These are phyloP conservation scores for Scleromitrula shiraiana DNA, from an alignment of 2,329 filamentous ascomycete species.

Conservation along the genomic window DNA sequence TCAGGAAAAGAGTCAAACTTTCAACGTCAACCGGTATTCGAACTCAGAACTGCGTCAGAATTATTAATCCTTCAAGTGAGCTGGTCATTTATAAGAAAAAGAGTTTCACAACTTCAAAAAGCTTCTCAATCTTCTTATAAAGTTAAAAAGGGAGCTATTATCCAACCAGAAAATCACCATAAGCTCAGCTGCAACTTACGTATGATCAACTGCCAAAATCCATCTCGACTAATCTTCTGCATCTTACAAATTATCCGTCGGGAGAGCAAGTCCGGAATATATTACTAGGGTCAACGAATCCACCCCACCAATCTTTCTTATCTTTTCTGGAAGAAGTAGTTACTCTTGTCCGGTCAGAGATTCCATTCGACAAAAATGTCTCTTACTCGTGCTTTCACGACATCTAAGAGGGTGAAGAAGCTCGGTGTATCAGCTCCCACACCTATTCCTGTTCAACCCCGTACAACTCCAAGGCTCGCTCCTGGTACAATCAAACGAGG, in stretches of 20 bases:
- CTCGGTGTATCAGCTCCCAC: slow-evolving; percentile 13
- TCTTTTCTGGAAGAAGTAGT: slow-evolving; percentile 3
- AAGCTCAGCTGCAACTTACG: slow-evolving; percentile 13
- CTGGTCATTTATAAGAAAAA: not conserved
- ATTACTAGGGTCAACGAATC: not conserved
- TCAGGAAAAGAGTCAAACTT: not conserved
- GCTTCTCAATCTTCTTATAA: not conserved
- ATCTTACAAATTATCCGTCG: slow-evolving; percentile 14
- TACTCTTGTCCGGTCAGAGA: slow-evolving; percentile 8
- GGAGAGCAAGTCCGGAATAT: slow-evolving; percentile 14
- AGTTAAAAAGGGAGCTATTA: slow-evolving; percentile 4
- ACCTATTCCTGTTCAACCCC: slow-evolving; percentile 20
- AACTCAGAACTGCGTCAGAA: not conserved
- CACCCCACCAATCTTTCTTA: slow-evolving; percentile 18
- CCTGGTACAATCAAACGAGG: slow-evolving; percentile 32
- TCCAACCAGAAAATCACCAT: slow-evolving; percentile 8
- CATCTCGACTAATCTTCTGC: not conserved
- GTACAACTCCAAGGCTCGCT: slow-evolving; percentile 24
- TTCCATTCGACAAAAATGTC: slow-evolving; percentile 35
- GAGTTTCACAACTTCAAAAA: not conserved
- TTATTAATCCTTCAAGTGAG: not conserved
- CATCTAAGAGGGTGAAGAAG: slow-evolving; percentile 51
- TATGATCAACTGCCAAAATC: slow-evolving; percentile 15
- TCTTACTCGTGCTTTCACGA: slow-evolving; percentile 64
- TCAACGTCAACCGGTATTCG: not conserved